Base-by-base conservation (phyloP, 2,329 filamentous ascomycete species). In the Elsinoe perseae region DNA sequence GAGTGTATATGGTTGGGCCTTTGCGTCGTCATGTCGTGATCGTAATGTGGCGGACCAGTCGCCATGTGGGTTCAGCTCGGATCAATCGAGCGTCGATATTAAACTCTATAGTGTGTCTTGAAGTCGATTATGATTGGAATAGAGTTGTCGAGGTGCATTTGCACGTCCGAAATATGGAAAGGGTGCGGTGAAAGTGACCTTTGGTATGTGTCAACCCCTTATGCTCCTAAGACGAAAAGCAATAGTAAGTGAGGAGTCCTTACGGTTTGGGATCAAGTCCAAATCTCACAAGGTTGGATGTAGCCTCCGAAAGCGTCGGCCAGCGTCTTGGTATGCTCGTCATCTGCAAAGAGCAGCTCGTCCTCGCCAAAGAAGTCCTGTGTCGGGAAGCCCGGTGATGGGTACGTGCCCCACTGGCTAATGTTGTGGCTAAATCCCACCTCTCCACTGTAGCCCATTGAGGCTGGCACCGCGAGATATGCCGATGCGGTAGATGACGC, bases 391-490 rank as follows among this genome's bases (percentile, higher is more conserved):
- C 63, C 64, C 7, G 69, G 69, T 12, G 66, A 69, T 18, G 67
- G 66, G 53, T 65, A 59, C 8, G 63, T 63, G 7, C 66, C 66
- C 65, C 66, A 70, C 14, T 59, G 59, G 55, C 62, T 66, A 5
- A 65, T 65, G 12, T 64, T 64, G 50, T 64, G 63, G 16, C 60
- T 61, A 58, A 69, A 68, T 27, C 64, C 54, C 27, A 23, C 57
- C 44, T 18, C 57, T 48, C 25, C 65, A 59, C n/a, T 61, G 34
- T 25, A 54, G 36, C 32, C 25, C 46, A 64, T 61, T 3, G 58
- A 48, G 20, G 36, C 53, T 23, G 75, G 75, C 4, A 77, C 71
- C 58, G 76, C 74, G 50, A 78, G 70, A 56, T 72, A 78, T 58
- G 66, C 63, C 20, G 62, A 61, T 18, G 54, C 69, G 64, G 56